Evolutionary conservation across 2,329 filamentous ascomycete genomes (phyloP).

Genomic region (Fusarium subtropicale): DNA sequence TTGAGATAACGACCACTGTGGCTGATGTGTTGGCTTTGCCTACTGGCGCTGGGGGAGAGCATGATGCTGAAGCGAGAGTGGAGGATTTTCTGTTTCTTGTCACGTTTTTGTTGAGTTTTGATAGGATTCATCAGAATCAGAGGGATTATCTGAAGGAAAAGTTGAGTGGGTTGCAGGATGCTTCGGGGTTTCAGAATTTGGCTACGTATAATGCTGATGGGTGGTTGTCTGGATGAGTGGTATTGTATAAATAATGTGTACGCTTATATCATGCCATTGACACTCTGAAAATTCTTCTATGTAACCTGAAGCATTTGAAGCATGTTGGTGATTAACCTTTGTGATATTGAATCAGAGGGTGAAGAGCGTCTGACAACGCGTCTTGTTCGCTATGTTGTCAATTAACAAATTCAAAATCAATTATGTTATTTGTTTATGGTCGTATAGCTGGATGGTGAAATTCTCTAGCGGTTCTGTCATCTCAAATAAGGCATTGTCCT

Average conservation of each 20-base stretch:
- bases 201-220: slow-evolving; percentile 10
- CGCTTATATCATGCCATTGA: not conserved
- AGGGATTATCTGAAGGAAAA: slow-evolving; percentile 57
- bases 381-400: too few relatives aligned
- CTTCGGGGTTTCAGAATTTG: slow-evolving; percentile 18
- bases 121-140: slow-evolving; percentile 59
- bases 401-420: accelerated
- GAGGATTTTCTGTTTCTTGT: slow-evolving; percentile 66
- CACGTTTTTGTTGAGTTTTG: slow-evolving; percentile 63
- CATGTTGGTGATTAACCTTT: too few relatives aligned
- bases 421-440: too few relatives aligned
- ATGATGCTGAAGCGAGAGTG: slow-evolving; percentile 60
- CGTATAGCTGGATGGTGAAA: too few relatives aligned
- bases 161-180: slow-evolving; percentile 50
- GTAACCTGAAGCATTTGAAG: accelerated
- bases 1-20: slow-evolving; percentile 70
- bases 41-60: slow-evolving; percentile 52
- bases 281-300: accelerated
- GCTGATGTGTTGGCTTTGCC: slow-evolving; percentile 67
- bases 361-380: too few relatives aligned
- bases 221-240: not conserved
- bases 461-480: too few relatives aligned
- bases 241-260: too few relatives aligned
- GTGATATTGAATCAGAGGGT: too few relatives aligned
- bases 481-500: too few relatives aligned